Conservation (phyloP, 371 early-diverging fungal species). For the Apophysomyces variabilis region DNA sequence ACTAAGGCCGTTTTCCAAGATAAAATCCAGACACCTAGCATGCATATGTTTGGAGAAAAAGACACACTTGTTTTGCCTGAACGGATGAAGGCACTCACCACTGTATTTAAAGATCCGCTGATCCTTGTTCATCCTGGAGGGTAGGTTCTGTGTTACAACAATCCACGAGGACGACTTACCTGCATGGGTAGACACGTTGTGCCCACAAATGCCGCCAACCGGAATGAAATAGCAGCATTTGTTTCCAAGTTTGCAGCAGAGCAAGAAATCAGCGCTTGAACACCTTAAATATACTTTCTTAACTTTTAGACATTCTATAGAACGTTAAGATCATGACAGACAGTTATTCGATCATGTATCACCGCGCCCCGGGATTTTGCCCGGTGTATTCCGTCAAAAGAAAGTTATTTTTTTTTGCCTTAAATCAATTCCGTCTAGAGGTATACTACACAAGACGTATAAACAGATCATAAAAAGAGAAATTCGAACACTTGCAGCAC, state of each 20-base stretch:
- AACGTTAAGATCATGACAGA: not conserved
- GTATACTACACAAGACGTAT: not conserved
- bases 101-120: constrained; percentile 38
- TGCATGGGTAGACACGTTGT: constrained; percentile 62
- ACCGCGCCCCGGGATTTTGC: constrained; percentile 3
- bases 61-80: constrained; percentile 59
- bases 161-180: constrained; percentile 1
- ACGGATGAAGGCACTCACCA: constrained; percentile 44
- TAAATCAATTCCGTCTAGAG: not conserved
- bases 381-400: constrained; percentile 6
- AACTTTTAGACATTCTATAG: not conserved
- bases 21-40: constrained; percentile 56
- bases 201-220: constrained; percentile 67
- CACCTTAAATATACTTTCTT: no score
- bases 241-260: constrained; percentile 47
- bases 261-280: no score
- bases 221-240: constrained; percentile 62
- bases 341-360: constrained; percentile 4
- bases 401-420: not conserved
- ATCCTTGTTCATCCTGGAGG: constrained; percentile 54
- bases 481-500: no score
- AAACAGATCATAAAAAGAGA: not conserved
- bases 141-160: constrained; percentile 32
- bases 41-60: constrained; percentile 71
- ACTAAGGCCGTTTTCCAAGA: constrained; percentile 42